Base-by-base conservation (phyloP, 495 filamentous ascomycete genomes). In the Podospora fimiseda region DNA sequence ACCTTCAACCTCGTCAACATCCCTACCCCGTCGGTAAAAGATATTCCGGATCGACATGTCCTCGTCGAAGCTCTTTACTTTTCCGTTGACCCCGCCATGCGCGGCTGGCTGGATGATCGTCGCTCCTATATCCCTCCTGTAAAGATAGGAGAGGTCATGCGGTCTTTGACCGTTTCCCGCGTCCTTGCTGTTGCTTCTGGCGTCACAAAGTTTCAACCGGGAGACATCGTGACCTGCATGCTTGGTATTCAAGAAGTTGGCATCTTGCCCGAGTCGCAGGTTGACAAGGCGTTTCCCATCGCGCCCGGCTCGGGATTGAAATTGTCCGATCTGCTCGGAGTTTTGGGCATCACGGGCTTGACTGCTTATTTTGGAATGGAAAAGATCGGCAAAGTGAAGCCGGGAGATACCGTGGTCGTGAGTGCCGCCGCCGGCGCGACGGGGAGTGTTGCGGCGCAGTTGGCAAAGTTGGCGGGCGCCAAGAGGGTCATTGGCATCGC, bases 361-460 rank as follows among this genome's bases (percentile, higher is more conserved):
- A 85, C 84, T 14, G 84, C 82, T 0, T 88, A 86, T 60, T 86
- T 85, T 54, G 85, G 85, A 43, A 76, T 88, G 70, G 60, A 76
- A 33, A 75, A 81, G 45, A 73, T 87, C 23, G 84, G 75, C 2
- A 43, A 75, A 53, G 74, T 80, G 4, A 73, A 76, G 44, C 42
- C 66, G 1, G 80, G 78, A 1, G 81, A 87, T 43, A 82, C 83
- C 3, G 82, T 87, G 3, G 82, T 87, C 11, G 80, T 87, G 0
- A 80, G 78, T n/a, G 82, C 80, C 0, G 85, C 85, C 2, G 86
- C 86, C 1, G 86, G 86, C 1, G 86, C 84, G 1, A 88, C 84
- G 11, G 86, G 86, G 0, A 79, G 73, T 57, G 75, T 87, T 2
- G 85, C 77, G 4, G 83, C 81, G 4, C 86, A 89, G 71, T 86